Base-by-base conservation (phyloP, 1,284 basidiomycete genomes). In the Rugosomyces carneus region DNA sequence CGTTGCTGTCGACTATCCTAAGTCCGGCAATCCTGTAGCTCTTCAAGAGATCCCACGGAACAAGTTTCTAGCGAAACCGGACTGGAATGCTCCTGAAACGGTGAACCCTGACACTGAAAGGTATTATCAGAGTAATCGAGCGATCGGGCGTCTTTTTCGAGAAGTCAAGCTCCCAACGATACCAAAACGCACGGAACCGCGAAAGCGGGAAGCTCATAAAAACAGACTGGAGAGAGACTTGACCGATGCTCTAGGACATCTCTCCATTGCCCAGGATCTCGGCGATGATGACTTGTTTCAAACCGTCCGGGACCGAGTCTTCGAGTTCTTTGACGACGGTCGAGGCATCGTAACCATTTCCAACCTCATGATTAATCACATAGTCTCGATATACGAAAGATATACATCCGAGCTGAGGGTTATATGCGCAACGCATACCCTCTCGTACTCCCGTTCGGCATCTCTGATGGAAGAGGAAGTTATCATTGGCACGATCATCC, bases 1-100 rank as follows among this genome's bases (percentile, higher is more conserved):
- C 54, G 69, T 80, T 52, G 83, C 80, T 19, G 84, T 82, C 1
- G 84, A 84, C 67, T 91, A 76, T 56, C 77, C 72, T 2, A 81
- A 80, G 64, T 81, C 71, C 49, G 81, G 83, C 8, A 69, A 72
- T 5, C 72, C 83, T 0, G 81, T 86, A 5, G 59, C 60, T 5
- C 53, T 73, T 23, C 36, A 57, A 1, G 51, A 60, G 4, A 74
- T 86, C 11, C 84, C 84, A 0, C 72, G 55, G 55, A 62, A 66
- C 7, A 63, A 66, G 31, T 53, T 55, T 39, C 52, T 47, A 1
- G 42, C 36, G 11, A 74, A 67, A 49, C 81, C 81, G 5, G 81
- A 84, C 57, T 84, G 81, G 80, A 69, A 73, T 57, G 80, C 79
- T 1, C 80, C 80, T 11, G 81, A 84, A 62, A 78, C 75, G 0